Percentiles rank a stretch among this genome's conserved stretches.
These are phyloP conservation scores for Corylus heterophylla DNA, from an alignment of 306 rosid genomes.

Conservation along the genomic window DNA sequence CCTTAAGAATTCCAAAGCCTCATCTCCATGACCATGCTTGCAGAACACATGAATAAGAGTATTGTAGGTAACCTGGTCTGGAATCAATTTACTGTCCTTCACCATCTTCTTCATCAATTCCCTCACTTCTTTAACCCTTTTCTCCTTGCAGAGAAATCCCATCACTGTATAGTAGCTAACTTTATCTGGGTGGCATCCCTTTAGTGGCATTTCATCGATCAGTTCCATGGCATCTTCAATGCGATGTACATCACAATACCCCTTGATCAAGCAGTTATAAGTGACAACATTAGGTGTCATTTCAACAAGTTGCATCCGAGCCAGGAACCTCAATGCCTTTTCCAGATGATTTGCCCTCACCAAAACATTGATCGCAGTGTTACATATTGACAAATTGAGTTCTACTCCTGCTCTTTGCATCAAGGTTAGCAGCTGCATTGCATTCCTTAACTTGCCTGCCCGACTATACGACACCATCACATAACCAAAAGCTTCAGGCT, in stretches of 20 bases:
- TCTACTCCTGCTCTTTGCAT: constrained; percentile 93
- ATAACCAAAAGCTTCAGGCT: constrained; percentile 69
- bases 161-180: constrained; percentile 81
- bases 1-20: constrained; percentile 64
- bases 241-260: constrained; percentile 62
- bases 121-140: constrained; percentile 57
- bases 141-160: constrained; percentile 72
- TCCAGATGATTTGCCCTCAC: constrained; percentile 59
- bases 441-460: constrained; percentile 71
- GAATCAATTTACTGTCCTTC: constrained; percentile 46
- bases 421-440: constrained; percentile 67
- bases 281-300: constrained; percentile 66
- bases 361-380: constrained; percentile 73
- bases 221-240: constrained; percentile 62
- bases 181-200: constrained; percentile 74
- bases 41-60: constrained; percentile 67
- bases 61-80: constrained; percentile 82
- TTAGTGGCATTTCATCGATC: constrained; percentile 62
- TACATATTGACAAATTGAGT: constrained; percentile 66
- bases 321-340: constrained; percentile 65
- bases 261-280: constrained; percentile 80
- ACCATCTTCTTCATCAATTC: constrained; percentile 62
- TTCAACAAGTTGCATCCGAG: constrained; percentile 64
- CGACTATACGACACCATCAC: constrained; percentile 82
- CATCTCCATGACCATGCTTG: constrained; percentile 74